Base-by-base conservation (phyloP, 129 eudicot genomes). In the Lactuca saligna region DNA sequence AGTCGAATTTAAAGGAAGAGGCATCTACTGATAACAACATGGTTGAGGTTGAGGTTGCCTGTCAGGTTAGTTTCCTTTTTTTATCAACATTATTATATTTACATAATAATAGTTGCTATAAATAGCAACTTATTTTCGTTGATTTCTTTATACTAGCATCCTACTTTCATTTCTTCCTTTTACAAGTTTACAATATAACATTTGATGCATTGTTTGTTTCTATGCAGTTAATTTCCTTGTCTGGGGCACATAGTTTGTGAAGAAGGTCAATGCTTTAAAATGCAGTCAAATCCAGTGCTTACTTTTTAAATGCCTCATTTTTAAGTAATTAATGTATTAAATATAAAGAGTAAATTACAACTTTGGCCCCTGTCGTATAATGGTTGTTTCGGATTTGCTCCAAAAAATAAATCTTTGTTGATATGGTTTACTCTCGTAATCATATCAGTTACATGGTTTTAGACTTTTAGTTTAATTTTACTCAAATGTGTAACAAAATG, bases 161-260 rank as follows among this genome's bases (percentile, higher is more conserved):
- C 48, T 42, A 42, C 48, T 42, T 42, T 42, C 48, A 2, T 42
- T 9, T 42, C 1, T 42, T 7, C 48, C 48, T 7, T 7, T 42
- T 42, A 42, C 5, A 42, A 9, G 12, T 7, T 38, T 38, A 20
- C 25, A 20, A 20, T 1, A 20, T 3, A 34, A 35, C 41, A 38
- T 5, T 11, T 57, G 15, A 9, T 17, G 34, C 25, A 17, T 12
- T 39, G 20, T 66, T n/a, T 60, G 31, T 33, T 15, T 37, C 38
- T 42, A 31, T 77, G 83, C 88, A 82, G 88, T 75, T 79, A 34
- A 74, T 77, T 31, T 80, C 74, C n/a, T 65, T 86, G 69, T 74
- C 86, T 12, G 85, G 72, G 6, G 63, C 70, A 31, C 15, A 20
- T 17, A 42, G 81, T 37, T 57, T 75, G 74, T 71, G 65, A 76